phyloP scores from a whole-genome alignment of 2,329 filamentous ascomycete genomes.

The Ceratocystis cacaofunesta region DNA sequence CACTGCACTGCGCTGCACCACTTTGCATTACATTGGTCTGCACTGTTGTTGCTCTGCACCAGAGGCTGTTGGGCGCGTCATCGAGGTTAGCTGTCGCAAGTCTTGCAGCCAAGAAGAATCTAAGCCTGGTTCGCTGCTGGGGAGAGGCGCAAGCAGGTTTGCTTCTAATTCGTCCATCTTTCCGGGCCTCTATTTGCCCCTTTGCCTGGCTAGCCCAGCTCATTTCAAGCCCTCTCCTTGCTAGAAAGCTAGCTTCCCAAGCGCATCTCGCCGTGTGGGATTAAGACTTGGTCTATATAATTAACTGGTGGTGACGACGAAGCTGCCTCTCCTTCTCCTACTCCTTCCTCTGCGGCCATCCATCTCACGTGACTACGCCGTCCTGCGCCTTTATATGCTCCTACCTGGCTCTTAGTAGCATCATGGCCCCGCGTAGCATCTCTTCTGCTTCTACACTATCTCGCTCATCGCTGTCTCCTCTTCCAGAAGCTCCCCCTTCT shows the following conservation, averaged over 20 bases:
- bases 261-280: background rate
- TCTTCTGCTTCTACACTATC: constrained; percentile 13
- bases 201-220: background rate
- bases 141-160: background rate
- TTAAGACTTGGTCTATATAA: background rate
- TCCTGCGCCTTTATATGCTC: background rate
- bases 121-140: background rate
- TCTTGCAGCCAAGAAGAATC: background rate
- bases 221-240: background rate
- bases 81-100: background rate
- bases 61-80: background rate
- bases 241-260: background rate
- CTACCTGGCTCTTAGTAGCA: background rate
- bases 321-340: background rate
- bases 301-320: background rate
- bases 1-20: background rate
- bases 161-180: background rate
- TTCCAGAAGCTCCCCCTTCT: background rate
- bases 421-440: constrained; percentile 7
- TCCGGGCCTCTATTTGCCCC: background rate
- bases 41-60: background rate
- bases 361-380: background rate
- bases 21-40: background rate
- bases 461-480: constrained; percentile 7
- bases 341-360: background rate